These are phyloP conservation scores for Hansenula sp. DNA, from an alignment of 1,139 yeast species.

Conservation along the genomic window DNA sequence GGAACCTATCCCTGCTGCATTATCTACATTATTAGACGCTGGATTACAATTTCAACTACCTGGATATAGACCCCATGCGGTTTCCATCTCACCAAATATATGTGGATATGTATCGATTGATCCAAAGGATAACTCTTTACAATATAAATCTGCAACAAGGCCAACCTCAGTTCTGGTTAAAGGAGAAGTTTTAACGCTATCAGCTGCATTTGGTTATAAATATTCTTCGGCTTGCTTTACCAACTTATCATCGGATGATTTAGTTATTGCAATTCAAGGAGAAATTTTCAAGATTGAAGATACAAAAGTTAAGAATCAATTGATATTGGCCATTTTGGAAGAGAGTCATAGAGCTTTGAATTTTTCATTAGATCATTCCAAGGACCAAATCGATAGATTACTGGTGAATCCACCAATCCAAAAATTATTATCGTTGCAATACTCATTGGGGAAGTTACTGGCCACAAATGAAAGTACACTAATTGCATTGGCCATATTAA, in stretches of 20 bases:
- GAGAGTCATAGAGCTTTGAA: slow-evolving; percentile 71
- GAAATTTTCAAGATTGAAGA: slow-evolving; percentile 35
- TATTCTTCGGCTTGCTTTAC: slow-evolving; percentile 69
- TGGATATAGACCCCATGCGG: slow-evolving; percentile 31
- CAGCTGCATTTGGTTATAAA: slow-evolving; percentile 60
- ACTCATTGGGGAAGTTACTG: slow-evolving; percentile 61
- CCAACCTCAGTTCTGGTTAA: slow-evolving; percentile 1
- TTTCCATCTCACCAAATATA: slow-evolving; percentile 56
- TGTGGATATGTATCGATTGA: slow-evolving; percentile 41
- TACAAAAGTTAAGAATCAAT: slow-evolving; percentile 25
- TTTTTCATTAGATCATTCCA: slow-evolving; percentile 61
- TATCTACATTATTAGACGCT: slow-evolving; percentile 49
- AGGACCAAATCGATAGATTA: slow-evolving; percentile 66
- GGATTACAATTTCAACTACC: slow-evolving; percentile 49
- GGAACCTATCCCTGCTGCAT: slow-evolving; percentile 17
- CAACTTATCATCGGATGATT: slow-evolving; percentile 62
- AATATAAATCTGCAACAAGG: slow-evolving; percentile 1
- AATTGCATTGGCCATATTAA: slow-evolving; percentile 66
- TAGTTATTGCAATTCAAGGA: slow-evolving; percentile 49
- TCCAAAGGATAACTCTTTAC: slow-evolving; percentile 10
- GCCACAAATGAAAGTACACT: slow-evolving; percentile 46
- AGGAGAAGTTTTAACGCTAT: slow-evolving; percentile 27
- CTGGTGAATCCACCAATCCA: slow-evolving; percentile 73
- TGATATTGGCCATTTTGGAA: slow-evolving; percentile 44
- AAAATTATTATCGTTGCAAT: slow-evolving; percentile 59